Percentiles rank a stretch among this genome's conserved stretches.
Evolutionary conservation across 1,139 yeast species (phyloP).

Genomic region (Pichia sorboxylosa): DNA sequence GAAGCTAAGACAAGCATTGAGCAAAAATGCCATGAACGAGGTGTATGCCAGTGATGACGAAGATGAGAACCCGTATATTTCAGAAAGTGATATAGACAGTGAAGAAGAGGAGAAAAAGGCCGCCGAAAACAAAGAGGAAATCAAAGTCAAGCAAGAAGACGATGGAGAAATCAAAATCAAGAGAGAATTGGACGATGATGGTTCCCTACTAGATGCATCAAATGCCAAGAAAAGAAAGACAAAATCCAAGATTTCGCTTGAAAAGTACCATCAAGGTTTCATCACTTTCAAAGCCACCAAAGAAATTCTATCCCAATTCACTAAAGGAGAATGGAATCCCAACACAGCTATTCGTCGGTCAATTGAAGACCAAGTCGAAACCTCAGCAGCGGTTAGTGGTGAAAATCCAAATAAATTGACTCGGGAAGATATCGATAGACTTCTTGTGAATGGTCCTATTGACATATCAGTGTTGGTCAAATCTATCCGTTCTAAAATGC

Average conservation of each 20-base stretch:
- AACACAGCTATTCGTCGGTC: conserved; percentile 34
- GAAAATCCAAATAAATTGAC: conserved; percentile 3
- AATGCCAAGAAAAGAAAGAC: conserved; percentile 10
- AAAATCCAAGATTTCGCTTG: conserved; percentile 29
- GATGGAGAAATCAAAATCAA: conserved; percentile 20
- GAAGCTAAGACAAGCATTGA: conserved; percentile 70
- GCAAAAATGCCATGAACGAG: conserved; percentile 78
- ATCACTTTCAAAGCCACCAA: conserved; percentile 57
- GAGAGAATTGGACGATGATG: conserved; percentile 9
- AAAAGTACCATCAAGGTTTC: conserved; percentile 49
- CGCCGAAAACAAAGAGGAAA: conserved; percentile 31
- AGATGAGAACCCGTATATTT: conserved; percentile 69
- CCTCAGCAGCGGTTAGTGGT: conserved; percentile 1
- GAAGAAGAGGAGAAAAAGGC: conserved; percentile 29
- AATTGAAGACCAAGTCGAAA: conserved; percentile 1
- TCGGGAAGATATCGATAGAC: conserved; percentile 45
- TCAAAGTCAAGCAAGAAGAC: conserved; percentile 19
- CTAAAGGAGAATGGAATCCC: conserved; percentile 80
- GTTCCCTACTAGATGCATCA: conserved; percentile 3
- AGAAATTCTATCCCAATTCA: conserved; percentile 53
- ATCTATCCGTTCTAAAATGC: conserved; percentile 51
- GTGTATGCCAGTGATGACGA: conserved; percentile 84
- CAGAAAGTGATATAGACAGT: conserved; percentile 59
- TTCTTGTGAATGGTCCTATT: conserved; percentile 51
- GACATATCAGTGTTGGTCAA: conserved; percentile 57